Conservation (phyloP, 495 filamentous ascomycete genomes). For the Neohortaea acidophila region DNA sequence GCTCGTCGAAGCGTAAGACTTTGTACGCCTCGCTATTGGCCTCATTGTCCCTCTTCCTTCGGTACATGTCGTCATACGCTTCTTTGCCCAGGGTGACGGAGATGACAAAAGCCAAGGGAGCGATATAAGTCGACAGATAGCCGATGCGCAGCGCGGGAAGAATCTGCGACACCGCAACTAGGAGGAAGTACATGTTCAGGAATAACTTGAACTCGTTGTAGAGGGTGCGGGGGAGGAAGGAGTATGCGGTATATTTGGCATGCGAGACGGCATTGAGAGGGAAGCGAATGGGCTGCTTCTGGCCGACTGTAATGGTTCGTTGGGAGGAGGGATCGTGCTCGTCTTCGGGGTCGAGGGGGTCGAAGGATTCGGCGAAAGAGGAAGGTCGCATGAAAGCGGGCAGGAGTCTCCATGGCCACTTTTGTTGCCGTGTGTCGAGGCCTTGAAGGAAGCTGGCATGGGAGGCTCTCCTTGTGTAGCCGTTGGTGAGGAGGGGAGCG, state of each 20-base stretch:
- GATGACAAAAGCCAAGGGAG: conserved; percentile 81
- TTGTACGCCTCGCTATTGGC: conserved; percentile 86
- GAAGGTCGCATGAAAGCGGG: too few species aligned
- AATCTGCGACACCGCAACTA: conserved; percentile 86
- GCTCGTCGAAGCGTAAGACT: conserved; percentile 49
- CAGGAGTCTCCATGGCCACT: background rate
- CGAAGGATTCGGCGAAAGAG: background rate
- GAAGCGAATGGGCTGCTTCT: conserved; percentile 38
- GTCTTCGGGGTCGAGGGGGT: conserved; percentile 9
- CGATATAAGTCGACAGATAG: conserved; percentile 87
- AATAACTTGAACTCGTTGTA: conserved; percentile 99
- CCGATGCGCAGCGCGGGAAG: conserved; percentile 82
- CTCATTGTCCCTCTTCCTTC: conserved; percentile 74
- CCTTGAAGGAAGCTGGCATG: background rate
- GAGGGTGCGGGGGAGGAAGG: conserved; percentile 81
- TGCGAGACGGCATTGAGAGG: conserved; percentile 87
- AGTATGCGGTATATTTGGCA: conserved; percentile 94
- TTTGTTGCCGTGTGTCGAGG: background rate
- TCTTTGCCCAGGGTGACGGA: conserved; percentile 88
- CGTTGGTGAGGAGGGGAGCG: conserved; percentile 20
- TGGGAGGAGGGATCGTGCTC: conserved; percentile 24
- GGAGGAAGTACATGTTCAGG: conserved; percentile 96
- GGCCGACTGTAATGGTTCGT: conserved; percentile 25
- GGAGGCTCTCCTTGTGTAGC: background rate
- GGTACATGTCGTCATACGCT: conserved; percentile 80